phyloP scores from a whole-genome alignment of 371 early-diverging fungal species.

The Umbelopsis sp. region DNA sequence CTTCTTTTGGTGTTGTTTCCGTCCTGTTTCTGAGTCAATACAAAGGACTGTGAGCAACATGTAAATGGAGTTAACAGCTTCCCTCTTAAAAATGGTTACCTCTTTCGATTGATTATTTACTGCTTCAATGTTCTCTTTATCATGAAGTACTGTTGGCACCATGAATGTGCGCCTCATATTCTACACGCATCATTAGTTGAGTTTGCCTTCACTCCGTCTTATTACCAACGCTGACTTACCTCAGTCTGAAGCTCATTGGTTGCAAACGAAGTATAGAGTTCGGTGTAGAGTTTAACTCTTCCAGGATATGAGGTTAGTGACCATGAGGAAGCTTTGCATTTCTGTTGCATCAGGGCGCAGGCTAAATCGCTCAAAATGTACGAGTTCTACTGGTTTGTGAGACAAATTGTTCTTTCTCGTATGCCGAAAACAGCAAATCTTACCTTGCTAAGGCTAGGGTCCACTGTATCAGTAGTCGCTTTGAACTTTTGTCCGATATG shows the following conservation, averaged over 20 bases:
- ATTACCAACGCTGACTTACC: constrained; percentile 29
- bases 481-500: constrained; percentile 80
- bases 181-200: background rate
- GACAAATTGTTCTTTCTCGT: background rate
- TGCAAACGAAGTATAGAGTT: constrained; percentile 56
- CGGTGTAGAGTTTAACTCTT: constrained; percentile 60
- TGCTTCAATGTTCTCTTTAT: constrained; percentile 1
- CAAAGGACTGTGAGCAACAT: too few species aligned
- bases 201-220: background rate
- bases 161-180: constrained; percentile 16
- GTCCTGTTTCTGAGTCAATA: background rate
- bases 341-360: constrained; percentile 76
- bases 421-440: background rate
- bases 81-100: background rate
- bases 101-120: background rate
- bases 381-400: constrained; percentile 57
- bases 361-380: constrained; percentile 85
- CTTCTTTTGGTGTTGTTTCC: background rate
- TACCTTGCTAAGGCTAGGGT: constrained; percentile 56
- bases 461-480: constrained; percentile 65
- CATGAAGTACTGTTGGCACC: background rate
- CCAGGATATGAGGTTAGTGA: constrained; percentile 70
- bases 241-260: constrained; percentile 42
- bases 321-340: constrained; percentile 72
- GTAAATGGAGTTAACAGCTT: background rate